These are phyloP conservation scores for Bacterosira constricta DNA, from an alignment of 108 stramenopile genomes.

Conservation along the genomic window DNA sequence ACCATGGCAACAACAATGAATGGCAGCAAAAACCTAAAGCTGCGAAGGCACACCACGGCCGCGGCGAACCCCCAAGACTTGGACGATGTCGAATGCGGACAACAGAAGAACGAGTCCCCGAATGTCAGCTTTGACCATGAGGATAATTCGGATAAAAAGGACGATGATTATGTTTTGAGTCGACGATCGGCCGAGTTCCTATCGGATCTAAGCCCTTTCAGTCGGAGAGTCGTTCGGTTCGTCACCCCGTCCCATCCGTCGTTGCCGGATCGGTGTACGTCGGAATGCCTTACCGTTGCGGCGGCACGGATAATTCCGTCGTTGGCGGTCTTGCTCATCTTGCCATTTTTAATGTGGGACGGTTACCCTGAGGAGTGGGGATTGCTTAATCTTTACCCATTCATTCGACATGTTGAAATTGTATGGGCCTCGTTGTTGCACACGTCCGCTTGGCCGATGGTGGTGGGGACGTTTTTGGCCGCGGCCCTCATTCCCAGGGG, in stretches of 20 bases:
- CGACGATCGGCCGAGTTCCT: constrained; percentile 5
- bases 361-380: constrained; percentile 26
- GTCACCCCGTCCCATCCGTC: constrained; percentile 9
- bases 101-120: background rate
- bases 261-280: constrained; percentile 14
- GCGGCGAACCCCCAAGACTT: constrained; percentile 5
- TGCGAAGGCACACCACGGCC: background rate
- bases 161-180: background rate
- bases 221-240: constrained; percentile 19
- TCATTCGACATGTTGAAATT: constrained; percentile 37
- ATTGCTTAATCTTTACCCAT: background rate
- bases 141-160: constrained; percentile 3
- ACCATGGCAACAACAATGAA: too few relatives aligned
- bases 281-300: constrained; percentile 14
- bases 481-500: constrained; percentile 20
- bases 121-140: background rate
- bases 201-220: constrained; percentile 27
- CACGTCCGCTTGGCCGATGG: constrained; percentile 40
- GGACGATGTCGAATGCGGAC: constrained; percentile 7
- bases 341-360: constrained; percentile 34
- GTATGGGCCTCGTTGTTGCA: constrained; percentile 48
- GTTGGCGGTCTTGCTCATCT: background rate
- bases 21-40: background rate
- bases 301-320: constrained; percentile 12
- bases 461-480: background rate